Evolutionary conservation across 2,329 filamentous ascomycete genomes (phyloP).

Genomic region (Beauveria caledonica): DNA sequence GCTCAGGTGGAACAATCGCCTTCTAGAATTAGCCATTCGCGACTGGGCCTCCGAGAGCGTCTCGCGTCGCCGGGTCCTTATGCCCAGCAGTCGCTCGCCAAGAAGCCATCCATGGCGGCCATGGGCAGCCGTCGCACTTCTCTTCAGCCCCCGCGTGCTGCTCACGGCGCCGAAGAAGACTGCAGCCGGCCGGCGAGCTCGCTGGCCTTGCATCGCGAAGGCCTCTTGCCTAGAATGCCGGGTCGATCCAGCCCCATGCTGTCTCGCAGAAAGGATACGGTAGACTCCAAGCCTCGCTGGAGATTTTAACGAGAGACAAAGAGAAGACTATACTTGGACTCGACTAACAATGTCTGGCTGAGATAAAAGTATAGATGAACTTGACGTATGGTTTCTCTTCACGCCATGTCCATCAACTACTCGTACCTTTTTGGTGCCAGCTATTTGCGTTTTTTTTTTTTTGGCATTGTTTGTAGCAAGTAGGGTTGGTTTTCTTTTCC

Average conservation of each 20-base stretch:
- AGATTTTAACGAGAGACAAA: constrained; percentile 24
- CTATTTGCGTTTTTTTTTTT: background rate
- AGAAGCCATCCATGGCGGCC: constrained; percentile 21
- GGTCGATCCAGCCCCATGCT: constrained; percentile 13
- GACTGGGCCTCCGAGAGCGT: constrained; percentile 47
- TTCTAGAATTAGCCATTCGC: constrained; percentile 33
- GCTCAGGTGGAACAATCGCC: constrained; percentile 39
- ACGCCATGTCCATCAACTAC: background rate
- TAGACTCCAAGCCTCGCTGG: constrained; percentile 41
- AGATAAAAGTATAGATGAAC: background rate
- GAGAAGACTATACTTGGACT: background rate
- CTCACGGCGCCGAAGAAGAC: constrained; percentile 22
- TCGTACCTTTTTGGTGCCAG: background rate
- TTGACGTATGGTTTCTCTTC: too few relatives aligned
- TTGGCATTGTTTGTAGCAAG: background rate
- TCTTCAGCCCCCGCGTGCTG: constrained; percentile 37
- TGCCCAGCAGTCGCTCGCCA: constrained; percentile 36
- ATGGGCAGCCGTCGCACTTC: constrained; percentile 42
- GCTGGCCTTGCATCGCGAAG: constrained; percentile 40
- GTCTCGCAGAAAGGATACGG: constrained; percentile 31
- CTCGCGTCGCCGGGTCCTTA: constrained; percentile 42
- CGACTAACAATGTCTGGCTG: background rate
- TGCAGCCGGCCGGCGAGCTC: constrained; percentile 47
- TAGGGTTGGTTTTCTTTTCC: background rate
- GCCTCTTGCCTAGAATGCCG: constrained; percentile 40